Evolutionary conservation across 2,329 filamentous ascomycete genomes (phyloP), one percentile per base, ranked within the genome.

Genomic region (Hawksworthiomyces lignivorus): DNA sequence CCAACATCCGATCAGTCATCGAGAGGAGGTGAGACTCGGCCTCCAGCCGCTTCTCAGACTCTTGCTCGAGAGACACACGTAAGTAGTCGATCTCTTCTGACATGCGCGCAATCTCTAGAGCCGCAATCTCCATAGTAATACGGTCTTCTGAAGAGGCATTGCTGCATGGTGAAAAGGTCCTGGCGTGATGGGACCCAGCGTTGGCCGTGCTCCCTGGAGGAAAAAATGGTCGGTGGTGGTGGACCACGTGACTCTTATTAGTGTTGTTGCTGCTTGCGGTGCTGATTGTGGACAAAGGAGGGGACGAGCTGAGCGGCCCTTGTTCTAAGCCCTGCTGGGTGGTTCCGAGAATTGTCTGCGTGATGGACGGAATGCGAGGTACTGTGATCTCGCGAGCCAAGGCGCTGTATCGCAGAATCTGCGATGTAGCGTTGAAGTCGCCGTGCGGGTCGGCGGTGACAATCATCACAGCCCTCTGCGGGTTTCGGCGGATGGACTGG

Each of bases 381-480:
- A 96, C 87, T 0, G 90, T 94, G 10, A 97, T 85, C 63, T 97
- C 90, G 17, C 88, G 80, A 0, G 92, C 92, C 5, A 98, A 73
- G 1, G 92, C 90, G 18, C 87, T 92, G 64, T 98, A 98, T 15
- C 90, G 82, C 2, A 98, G 70, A 47, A 98, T 97, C 57, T 97
- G 92, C 5, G 87, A 94, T 0, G 92, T 98, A 11, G 92, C 88
- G 57, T 97, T 97, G 68, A 89, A 96, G 61, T 98, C 92, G 28
- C 92, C 90, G 11, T 85, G 65, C 0, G 92, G 87, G 55, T 98
- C 90, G 4, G 90, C 92, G 0, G 90, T 95, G 14, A 97, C 90
- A 43, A 98, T 84, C 89, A 98, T 97, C 54, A 94, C 80, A 1
- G 83, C 89, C 55, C 84, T 89, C 58, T 97, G 92, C 0, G 87